Percentiles rank a stretch among this genome's conserved stretches.
phyloP scores from a whole-genome alignment of 148 eudicot species.

The Spergularia marina region DNA sequence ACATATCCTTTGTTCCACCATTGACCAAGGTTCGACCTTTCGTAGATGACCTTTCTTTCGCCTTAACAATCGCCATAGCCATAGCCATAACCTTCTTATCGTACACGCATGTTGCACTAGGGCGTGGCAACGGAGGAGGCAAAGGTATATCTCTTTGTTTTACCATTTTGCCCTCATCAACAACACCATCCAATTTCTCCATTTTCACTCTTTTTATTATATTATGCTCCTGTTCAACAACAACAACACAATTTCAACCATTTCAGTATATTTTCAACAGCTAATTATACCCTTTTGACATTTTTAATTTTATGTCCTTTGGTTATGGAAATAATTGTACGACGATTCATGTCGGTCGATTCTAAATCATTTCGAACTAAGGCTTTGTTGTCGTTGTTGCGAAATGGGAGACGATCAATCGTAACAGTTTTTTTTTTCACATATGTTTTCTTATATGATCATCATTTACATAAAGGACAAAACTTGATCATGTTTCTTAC shows the following conservation, averaged over 20 bases:
- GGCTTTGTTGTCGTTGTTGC: too few species aligned
- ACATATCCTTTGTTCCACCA: constrained; percentile 39
- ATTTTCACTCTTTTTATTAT: neutral
- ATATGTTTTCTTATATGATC: too few species aligned
- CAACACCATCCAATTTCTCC: constrained; percentile 27
- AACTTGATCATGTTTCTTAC: too few species aligned
- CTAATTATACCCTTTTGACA: neutral
- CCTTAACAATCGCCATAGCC: constrained; percentile 22
- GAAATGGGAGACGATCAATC: too few species aligned
- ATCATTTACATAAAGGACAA: too few species aligned
- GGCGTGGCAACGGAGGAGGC: constrained; percentile 44
- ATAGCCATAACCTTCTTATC: constrained; percentile 22
- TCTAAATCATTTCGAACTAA: too few species aligned
- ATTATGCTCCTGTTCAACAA: constrained; percentile 5
- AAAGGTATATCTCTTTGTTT: constrained; percentile 22
- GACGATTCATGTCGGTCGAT: too few species aligned
- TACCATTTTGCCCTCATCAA: constrained; percentile 11
- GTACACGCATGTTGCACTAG: constrained; percentile 22
- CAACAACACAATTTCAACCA: neutral
- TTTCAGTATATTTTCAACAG: neutral
- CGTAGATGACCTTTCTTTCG: constrained; percentile 3
- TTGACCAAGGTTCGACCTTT: constrained; percentile 26
- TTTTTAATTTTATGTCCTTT: neutral
- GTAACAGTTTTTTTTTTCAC: too few species aligned
- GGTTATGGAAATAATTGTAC: too few species aligned